These are phyloP conservation scores for Alternaria alternata DNA, from an alignment of 2,329 filamentous ascomycete species.

Conservation along the genomic window DNA sequence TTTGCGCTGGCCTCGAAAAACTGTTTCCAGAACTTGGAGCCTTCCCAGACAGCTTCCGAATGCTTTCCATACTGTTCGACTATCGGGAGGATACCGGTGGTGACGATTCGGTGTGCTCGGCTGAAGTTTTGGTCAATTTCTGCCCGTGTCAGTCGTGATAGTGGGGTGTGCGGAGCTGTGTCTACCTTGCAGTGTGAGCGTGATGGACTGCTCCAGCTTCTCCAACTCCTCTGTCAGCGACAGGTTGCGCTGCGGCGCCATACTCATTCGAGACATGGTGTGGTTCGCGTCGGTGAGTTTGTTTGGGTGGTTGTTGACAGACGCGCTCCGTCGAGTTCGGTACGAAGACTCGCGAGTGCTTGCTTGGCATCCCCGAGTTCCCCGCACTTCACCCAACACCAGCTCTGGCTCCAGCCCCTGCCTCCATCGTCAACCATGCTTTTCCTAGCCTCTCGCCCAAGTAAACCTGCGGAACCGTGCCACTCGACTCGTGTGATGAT, in stretches of 20 bases:
- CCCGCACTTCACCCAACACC: conserved; percentile 14
- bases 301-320: conserved; percentile 14
- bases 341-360: conserved; percentile 23
- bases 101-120: conserved; percentile 94
- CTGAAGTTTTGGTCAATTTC: conserved; percentile 99
- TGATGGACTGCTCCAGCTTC: conserved; percentile 95
- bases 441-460: not conserved
- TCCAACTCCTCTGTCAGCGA: conserved; percentile 95
- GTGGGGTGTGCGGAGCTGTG: conserved; percentile 31
- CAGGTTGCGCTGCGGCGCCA: conserved; percentile 64
- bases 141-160: conserved; percentile 52
- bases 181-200: conserved; percentile 85
- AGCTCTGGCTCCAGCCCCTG: not conserved
- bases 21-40: conserved; percentile 99
- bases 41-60: conserved; percentile 94
- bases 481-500: not conserved
- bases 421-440: not conserved
- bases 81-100: conserved; percentile 87
- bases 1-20: conserved; percentile 99
- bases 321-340: conserved; percentile 21
- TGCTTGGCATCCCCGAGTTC: conserved; percentile 27
- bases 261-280: conserved; percentile 61
- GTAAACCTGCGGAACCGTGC: conserved; percentile 10
- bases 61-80: conserved; percentile 96
- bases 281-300: conserved; percentile 2